These are phyloP conservation scores for Rhynchosporium secalis DNA, from an alignment of 2,329 filamentous ascomycete species.

Conservation along the genomic window DNA sequence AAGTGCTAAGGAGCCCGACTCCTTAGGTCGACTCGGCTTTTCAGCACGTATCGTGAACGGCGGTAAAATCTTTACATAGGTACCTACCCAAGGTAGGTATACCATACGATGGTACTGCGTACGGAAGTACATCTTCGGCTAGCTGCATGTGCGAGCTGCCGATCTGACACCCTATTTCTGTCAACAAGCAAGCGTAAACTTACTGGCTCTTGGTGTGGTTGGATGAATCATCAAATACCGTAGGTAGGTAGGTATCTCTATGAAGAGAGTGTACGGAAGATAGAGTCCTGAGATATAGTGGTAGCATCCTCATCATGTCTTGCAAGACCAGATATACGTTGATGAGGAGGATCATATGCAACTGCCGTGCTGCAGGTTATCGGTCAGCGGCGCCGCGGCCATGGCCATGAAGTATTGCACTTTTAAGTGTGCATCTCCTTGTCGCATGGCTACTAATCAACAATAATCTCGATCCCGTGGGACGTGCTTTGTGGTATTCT, in stretches of 20 bases:
- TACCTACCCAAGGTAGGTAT: too few relatives aligned
- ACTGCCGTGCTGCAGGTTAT: background rate
- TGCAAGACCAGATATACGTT: background rate
- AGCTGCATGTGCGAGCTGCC: slow-evolving; percentile 13
- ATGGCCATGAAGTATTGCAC: slow-evolving; percentile 1
- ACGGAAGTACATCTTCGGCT: slow-evolving; percentile 6
- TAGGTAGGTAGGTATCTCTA: background rate
- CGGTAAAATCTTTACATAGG: background rate
- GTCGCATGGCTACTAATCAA: background rate
- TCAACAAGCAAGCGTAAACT: slow-evolving; percentile 3
- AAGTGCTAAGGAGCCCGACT: slow-evolving; percentile 2
- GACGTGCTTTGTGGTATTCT: background rate
- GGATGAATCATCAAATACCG: slow-evolving; percentile 6
- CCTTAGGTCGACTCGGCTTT: background rate
- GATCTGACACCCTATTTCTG: slow-evolving; percentile 8
- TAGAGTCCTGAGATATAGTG: background rate
- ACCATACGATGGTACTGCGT: background rate
- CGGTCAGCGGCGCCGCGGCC: slow-evolving; percentile 4
- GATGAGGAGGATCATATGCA: background rate
- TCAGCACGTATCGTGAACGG: background rate
- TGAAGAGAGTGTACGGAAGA: background rate
- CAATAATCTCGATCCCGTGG: background rate
- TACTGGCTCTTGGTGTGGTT: slow-evolving; percentile 7
- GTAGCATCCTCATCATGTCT: background rate
- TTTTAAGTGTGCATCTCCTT: slow-evolving; percentile 1